Conservation (phyloP, 495 filamentous ascomycete species). For the Tuber aestivum region DNA sequence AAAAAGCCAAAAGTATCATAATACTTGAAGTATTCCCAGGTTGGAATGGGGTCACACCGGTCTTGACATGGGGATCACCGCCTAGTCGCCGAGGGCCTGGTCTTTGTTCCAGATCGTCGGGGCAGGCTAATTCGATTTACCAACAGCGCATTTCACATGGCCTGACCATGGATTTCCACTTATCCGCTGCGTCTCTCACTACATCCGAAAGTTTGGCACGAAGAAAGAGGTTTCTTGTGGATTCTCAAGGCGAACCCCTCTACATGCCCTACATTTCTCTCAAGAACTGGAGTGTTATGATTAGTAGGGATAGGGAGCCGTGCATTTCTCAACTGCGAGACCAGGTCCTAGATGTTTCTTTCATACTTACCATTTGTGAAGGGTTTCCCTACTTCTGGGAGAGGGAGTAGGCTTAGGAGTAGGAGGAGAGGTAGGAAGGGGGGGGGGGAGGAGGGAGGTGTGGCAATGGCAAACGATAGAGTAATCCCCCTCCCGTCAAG, state of each 20-base stretch:
- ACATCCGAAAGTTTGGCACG: neutral
- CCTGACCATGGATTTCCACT: constrained; percentile 1
- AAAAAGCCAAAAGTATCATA: neutral
- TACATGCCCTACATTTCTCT: neutral
- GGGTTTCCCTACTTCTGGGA: neutral
- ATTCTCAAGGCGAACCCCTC: neutral
- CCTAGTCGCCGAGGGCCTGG: neutral
- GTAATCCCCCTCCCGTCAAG: neutral
- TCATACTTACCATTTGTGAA: neutral
- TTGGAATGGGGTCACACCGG: neutral
- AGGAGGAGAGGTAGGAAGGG: neutral
- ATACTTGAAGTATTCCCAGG: neutral
- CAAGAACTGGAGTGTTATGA: neutral
- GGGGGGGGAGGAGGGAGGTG: too few relatives aligned
- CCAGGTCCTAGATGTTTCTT: neutral
- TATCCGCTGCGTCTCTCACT: constrained; percentile 1
- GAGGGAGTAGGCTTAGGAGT: neutral
- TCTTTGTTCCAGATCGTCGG: neutral
- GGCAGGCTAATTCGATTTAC: neutral
- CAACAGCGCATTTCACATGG: neutral
- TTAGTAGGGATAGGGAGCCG: neutral
- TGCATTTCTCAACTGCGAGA: neutral
- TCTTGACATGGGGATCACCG: neutral
- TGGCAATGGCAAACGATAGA: constrained; percentile 1
- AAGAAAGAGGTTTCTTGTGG: neutral